Conservation (phyloP, 352 stramenopile genomes). For the Phytophthora foliorum region DNA sequence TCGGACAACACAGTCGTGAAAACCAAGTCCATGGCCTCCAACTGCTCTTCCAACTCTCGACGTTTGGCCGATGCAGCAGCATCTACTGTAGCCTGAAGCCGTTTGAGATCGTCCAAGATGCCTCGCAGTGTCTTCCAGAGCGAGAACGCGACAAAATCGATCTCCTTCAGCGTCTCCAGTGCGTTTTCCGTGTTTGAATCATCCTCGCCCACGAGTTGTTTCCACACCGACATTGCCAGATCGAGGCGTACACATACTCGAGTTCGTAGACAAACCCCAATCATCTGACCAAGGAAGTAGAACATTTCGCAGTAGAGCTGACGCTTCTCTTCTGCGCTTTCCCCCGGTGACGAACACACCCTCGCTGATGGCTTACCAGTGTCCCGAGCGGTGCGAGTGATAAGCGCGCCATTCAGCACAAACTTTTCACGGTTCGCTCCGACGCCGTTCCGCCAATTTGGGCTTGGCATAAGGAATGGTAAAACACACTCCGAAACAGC, state of each 20-base stretch:
- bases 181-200: constrained; percentile 41
- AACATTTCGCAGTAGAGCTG: constrained; percentile 88
- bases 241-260: constrained; percentile 82
- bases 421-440: constrained; percentile 88
- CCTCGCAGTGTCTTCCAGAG: constrained; percentile 58
- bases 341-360: constrained; percentile 12
- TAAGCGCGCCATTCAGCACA: constrained; percentile 71
- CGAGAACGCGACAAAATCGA: constrained; percentile 68
- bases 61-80: constrained; percentile 1
- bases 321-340: constrained; percentile 58
- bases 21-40: constrained; percentile 72
- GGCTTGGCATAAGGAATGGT: constrained; percentile 88
- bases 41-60: constrained; percentile 47
- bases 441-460: constrained; percentile 88
- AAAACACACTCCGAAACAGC: constrained; percentile 64
- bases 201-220: constrained; percentile 69
- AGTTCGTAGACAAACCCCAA: constrained; percentile 89
- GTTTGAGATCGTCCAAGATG: constrained; percentile 39
- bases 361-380: neutral
- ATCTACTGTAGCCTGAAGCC: neutral
- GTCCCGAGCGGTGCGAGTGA: constrained; percentile 1
- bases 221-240: constrained; percentile 77
- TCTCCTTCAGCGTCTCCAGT: constrained; percentile 65
- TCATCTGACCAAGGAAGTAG: constrained; percentile 91
- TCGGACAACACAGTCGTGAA: constrained; percentile 86